Conservation (phyloP, 75 land plant genomes). For the Isoetes taiwanensis region DNA sequence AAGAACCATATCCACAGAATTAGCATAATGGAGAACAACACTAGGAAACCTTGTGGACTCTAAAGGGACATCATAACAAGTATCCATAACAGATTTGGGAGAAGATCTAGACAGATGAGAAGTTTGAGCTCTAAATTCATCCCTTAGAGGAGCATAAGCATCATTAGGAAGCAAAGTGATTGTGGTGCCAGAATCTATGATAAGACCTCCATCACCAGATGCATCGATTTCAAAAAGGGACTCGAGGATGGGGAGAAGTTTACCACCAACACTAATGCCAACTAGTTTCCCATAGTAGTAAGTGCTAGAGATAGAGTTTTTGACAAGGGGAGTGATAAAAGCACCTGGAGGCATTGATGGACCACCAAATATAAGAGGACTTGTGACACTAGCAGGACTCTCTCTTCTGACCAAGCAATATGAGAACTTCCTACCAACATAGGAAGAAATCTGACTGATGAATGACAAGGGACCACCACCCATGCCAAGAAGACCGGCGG, state of each 20-base stretch:
- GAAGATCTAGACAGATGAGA: background rate
- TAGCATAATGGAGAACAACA: background rate
- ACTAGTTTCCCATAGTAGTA: background rate
- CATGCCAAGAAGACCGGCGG: background rate
- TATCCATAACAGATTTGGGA: background rate
- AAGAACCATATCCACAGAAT: background rate
- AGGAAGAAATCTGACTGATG: background rate
- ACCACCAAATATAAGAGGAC: background rate
- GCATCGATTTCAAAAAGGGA: too few species aligned
- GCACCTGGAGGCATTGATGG: background rate
- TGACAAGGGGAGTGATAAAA: background rate
- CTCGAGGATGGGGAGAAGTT: background rate
- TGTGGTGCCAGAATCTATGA: slow-evolving; percentile 3
- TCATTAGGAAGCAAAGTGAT: background rate
- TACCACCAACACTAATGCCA: background rate
- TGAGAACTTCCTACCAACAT: background rate
- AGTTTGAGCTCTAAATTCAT: background rate
- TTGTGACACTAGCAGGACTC: background rate
- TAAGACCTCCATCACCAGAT: background rate
- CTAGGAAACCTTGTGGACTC: background rate
- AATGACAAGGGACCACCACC: background rate
- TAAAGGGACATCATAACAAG: background rate
- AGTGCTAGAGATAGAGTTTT: background rate
- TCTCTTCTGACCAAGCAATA: background rate
- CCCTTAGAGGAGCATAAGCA: background rate